Evolutionary conservation across 2,329 filamentous ascomycete genomes (phyloP), one percentile per base, ranked within the genome.

Genomic region (Neofusicoccum laricinum): DNA sequence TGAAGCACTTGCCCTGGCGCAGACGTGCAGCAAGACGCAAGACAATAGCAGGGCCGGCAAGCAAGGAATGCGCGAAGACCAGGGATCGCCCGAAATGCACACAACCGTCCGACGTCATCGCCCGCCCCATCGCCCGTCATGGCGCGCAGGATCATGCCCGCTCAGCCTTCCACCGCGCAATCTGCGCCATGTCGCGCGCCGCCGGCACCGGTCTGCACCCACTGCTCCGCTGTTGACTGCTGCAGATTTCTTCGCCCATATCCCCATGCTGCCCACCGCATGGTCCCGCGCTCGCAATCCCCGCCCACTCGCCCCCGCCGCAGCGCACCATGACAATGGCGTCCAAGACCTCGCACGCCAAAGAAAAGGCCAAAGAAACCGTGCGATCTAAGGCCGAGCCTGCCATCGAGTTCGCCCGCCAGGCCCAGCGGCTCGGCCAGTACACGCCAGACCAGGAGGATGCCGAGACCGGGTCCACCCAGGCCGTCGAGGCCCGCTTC

Each of bases 401-500:
- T 21, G 85, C 84, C 25, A 78, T 84, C 58, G 81, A 86, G 48
- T 91, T 88, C 69, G 79, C 84, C 1, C 80, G 84, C 6, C 89
- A 92, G 72, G 84, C 88, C 7, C 73, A 81, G 68, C 75, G 74
- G 21, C 75, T 84, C 2, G 80, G 75, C 1, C 77, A 78, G 45
- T 77, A 79, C 66, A 73, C 72, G 6, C 71, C 74, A 5, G 66
- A 70, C 49, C 77, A 82, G 65, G 79, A 82, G 63, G 69, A 76
- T 57, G 74, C 78, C 12, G 65, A 69, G 4, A 79, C 75, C 4
- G 79, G 78, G 58, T 80, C 80, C 4, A 81, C 86, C 14, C 79
- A 80, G 65, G 88, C 88, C 1, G 78, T 88, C 55, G 81, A 88
- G 71, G 89, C 89, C 34, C 83, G 76, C 59, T 84, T 84, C 69